These are phyloP conservation scores for Orbilia quercus DNA, from an alignment of 2,329 filamentous ascomycete genomes.

Conservation along the genomic window DNA sequence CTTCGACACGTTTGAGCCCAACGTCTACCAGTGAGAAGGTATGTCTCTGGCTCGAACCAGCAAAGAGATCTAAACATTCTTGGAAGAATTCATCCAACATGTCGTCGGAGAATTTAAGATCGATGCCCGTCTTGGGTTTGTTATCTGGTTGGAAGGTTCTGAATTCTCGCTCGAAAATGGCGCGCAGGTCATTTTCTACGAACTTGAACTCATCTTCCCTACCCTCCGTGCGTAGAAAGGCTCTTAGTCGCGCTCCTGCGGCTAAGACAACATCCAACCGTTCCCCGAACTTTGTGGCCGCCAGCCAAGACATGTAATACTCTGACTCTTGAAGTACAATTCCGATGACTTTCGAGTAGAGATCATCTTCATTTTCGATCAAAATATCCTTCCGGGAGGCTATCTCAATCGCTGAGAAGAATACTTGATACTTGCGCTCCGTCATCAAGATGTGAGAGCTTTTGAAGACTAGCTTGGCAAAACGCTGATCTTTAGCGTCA, in stretches of 20 bases:
- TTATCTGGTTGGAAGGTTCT: slow-evolving; percentile 43
- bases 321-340: slow-evolving; percentile 42
- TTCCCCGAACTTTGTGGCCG: slow-evolving; percentile 44
- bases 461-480: slow-evolving; percentile 34
- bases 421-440: slow-evolving; percentile 40
- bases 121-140: slow-evolving; percentile 32
- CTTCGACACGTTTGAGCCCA: slow-evolving; percentile 37
- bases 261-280: slow-evolving; percentile 38
- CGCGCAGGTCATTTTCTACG: slow-evolving; percentile 32
- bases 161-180: slow-evolving; percentile 48
- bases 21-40: slow-evolving; percentile 41
- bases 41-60: slow-evolving; percentile 1
- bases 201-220: slow-evolving; percentile 42
- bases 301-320: slow-evolving; percentile 44
- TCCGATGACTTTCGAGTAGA: slow-evolving; percentile 23
- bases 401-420: slow-evolving; percentile 41
- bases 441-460: slow-evolving; percentile 39
- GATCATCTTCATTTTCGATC: slow-evolving; percentile 33
- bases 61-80: slow-evolving; percentile 39
- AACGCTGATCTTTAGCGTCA: slow-evolving; percentile 24
- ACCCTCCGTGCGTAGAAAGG: slow-evolving; percentile 20
- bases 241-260: slow-evolving; percentile 31
- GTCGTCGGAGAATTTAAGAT: slow-evolving; percentile 45
- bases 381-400: slow-evolving; percentile 8
- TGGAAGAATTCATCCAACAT: slow-evolving; percentile 47